phyloP scores from a whole-genome alignment of 2,329 filamentous ascomycete species.

The Venturia oleaginea region DNA sequence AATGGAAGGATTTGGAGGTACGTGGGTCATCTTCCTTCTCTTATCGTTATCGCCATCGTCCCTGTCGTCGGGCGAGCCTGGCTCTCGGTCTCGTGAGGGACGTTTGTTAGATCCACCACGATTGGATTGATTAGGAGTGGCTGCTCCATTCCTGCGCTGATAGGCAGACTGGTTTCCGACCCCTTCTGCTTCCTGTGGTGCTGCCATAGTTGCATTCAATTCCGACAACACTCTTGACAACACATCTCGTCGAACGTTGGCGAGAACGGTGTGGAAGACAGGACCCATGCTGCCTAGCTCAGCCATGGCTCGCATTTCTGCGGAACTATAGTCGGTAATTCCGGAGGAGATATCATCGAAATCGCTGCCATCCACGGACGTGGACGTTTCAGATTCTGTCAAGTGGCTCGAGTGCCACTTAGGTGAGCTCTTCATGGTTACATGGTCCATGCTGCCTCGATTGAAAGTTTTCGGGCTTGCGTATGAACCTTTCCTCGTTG shows the following conservation, averaged over 20 bases:
- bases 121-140: not conserved
- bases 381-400: constrained; percentile 8
- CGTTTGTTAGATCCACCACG: constrained; percentile 6
- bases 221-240: constrained; percentile 5
- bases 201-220: not conserved
- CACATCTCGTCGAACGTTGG: constrained; percentile 12
- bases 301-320: constrained; percentile 2
- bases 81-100: constrained; percentile 3
- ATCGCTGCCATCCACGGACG: constrained; percentile 9
- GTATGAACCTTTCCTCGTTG: constrained; percentile 1
- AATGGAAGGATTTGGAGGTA: constrained; percentile 3
- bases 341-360: constrained; percentile 11
- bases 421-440: constrained; percentile 2
- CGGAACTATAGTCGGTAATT: constrained; percentile 10
- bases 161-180: not conserved
- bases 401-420: constrained; percentile 4
- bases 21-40: constrained; percentile 8
- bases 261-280: constrained; percentile 4
- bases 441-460: not conserved
- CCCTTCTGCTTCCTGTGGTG: constrained; percentile 1
- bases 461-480: constrained; percentile 1
- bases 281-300: constrained; percentile 3
- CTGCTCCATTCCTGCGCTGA: not conserved
- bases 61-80: constrained; percentile 4
- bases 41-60: constrained; percentile 11